phyloP scores from a whole-genome alignment of 192 early-diverging fungal genomes.

The Rhizoclosmatium sp. region DNA sequence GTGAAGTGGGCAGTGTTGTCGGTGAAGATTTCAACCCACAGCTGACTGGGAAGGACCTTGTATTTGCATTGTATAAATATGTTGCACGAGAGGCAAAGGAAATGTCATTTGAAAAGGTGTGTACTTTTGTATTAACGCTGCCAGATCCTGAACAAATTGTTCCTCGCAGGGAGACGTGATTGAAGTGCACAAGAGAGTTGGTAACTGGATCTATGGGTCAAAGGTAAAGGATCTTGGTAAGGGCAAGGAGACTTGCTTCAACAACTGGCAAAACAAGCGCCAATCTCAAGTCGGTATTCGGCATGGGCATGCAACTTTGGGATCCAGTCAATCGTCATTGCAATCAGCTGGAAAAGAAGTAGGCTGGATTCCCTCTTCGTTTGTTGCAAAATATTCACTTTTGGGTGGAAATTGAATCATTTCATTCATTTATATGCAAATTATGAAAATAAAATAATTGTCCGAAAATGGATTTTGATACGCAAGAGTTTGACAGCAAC shows the following conservation, averaged over 20 bases:
- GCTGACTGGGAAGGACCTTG: constrained; percentile 32
- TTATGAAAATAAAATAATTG: too few species aligned
- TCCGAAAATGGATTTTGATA: too few species aligned
- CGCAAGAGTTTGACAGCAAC: too few species aligned
- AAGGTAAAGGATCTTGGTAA: constrained; percentile 33
- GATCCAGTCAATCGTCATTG: not conserved
- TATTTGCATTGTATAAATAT: constrained; percentile 53
- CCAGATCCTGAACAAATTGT: not conserved
- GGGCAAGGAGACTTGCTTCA: not conserved
- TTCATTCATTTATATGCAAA: too few species aligned
- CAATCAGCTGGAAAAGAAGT: constrained; percentile 20
- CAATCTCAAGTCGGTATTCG: not conserved
- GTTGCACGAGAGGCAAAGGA: constrained; percentile 49
- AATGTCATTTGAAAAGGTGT: constrained; percentile 54
- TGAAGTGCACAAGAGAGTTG: constrained; percentile 50
- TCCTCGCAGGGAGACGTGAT: constrained; percentile 50
- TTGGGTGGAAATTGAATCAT: not conserved
- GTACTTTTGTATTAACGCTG: not conserved
- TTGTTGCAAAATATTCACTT: constrained; percentile 45
- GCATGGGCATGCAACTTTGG: not conserved
- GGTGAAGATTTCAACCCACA: not conserved
- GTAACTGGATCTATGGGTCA: constrained; percentile 57
- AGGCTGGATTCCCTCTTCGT: constrained; percentile 57
- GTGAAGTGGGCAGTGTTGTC: constrained; percentile 54
- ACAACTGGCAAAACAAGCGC: not conserved